phyloP scores from a whole-genome alignment of 2,329 filamentous ascomycete species.

The Sphaerulina vaccinii region DNA sequence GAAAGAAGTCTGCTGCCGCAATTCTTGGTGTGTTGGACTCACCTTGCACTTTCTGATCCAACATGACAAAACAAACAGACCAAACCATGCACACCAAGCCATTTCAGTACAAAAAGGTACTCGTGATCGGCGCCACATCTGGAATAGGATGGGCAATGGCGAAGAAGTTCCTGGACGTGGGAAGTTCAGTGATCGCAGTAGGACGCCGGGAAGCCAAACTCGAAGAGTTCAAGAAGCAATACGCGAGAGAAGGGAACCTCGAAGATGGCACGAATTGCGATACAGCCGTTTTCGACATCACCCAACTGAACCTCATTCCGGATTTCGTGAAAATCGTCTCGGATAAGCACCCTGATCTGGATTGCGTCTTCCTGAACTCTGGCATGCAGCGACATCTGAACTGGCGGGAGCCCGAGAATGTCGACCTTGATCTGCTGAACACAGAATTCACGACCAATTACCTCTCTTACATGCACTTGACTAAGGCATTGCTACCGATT shows the following conservation, averaged over 20 bases:
- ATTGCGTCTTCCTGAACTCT: constrained; percentile 54
- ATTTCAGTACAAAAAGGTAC: constrained; percentile 55
- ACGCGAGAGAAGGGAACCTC: constrained; percentile 51
- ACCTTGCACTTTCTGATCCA: no score
- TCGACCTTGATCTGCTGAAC: constrained; percentile 40
- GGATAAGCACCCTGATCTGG: constrained; percentile 50
- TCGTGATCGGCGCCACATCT: constrained; percentile 55
- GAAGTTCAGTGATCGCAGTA: constrained; percentile 49
- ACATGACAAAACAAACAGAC: no score
- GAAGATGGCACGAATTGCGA: no score
- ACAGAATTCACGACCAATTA: constrained; percentile 47
- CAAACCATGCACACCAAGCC: no score
- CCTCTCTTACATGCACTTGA: constrained; percentile 49
- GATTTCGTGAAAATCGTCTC: constrained; percentile 46
- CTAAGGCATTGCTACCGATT: constrained; percentile 51
- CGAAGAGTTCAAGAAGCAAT: constrained; percentile 46
- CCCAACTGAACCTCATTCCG: constrained; percentile 49
- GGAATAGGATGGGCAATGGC: constrained; percentile 54
- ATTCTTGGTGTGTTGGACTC: no score
- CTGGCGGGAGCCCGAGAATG: constrained; percentile 52
- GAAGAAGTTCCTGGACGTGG: constrained; percentile 49
- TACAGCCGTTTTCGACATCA: constrained; percentile 51
- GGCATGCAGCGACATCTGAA: constrained; percentile 54
- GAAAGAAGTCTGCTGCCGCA: no score
- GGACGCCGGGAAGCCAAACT: constrained; percentile 55